Percentiles rank a stretch among this genome's conserved stretches.
phyloP scores from a whole-genome alignment of 305 asterid genomes.

The Solanum hybrid region DNA sequence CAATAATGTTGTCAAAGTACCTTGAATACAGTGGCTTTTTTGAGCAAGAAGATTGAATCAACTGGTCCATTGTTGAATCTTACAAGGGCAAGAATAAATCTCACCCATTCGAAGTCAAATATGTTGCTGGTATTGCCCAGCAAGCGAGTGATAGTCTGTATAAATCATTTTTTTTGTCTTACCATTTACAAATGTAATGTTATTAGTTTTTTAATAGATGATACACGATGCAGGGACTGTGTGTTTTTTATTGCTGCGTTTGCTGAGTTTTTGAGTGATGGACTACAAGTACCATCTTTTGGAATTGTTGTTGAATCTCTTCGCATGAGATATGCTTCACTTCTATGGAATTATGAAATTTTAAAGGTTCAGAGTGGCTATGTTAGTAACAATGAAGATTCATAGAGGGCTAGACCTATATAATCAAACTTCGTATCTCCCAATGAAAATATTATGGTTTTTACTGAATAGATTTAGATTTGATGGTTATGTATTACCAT shows the following conservation, averaged over 20 bases:
- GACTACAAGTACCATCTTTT: neutral
- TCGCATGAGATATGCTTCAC: neutral
- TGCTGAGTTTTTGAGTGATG: neutral
- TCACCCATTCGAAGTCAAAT: neutral
- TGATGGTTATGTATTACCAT: neutral
- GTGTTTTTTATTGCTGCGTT: no score
- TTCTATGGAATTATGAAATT: neutral
- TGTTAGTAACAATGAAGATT: neutral
- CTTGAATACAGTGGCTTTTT: neutral
- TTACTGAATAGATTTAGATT: neutral
- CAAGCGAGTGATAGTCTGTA: neutral
- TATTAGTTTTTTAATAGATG: no score
- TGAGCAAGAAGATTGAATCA: neutral
- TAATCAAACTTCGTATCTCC: no score
- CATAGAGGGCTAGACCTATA: neutral
- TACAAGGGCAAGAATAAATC: neutral
- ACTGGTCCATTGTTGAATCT: neutral
- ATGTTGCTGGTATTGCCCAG: neutral
- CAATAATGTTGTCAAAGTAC: neutral
- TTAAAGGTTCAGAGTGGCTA: neutral
- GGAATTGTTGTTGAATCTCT: neutral
- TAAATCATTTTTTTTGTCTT: neutral
- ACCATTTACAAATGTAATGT: no score
- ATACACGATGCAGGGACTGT: neutral
- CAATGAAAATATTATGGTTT: neutral